phyloP scores from a whole-genome alignment of 257 asterid species.

The Marsdenia floribunda region DNA sequence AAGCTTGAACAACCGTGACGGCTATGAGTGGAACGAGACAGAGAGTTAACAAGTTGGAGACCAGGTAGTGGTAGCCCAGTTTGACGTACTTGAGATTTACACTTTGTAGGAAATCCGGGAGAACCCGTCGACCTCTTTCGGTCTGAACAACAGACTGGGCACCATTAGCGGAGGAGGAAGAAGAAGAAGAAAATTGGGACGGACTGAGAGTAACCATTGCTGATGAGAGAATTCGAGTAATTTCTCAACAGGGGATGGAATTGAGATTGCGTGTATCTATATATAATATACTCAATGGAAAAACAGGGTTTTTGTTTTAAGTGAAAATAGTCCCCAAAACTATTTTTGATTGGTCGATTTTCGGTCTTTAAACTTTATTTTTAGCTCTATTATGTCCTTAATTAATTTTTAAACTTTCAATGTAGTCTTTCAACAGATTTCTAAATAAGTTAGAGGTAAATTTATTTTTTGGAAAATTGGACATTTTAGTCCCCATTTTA shows the following conservation, averaged over 20 bases:
- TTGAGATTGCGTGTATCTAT: not conserved
- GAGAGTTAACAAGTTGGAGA: constrained; percentile 21
- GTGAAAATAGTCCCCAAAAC: no score
- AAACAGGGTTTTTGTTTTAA: no score
- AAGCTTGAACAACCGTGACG: constrained; percentile 17
- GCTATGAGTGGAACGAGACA: constrained; percentile 19
- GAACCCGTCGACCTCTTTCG: not conserved
- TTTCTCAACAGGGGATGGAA: not conserved
- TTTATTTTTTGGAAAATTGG: no score
- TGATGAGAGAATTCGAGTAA: not conserved
- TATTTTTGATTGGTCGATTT: no score
- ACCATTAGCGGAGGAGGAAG: not conserved
- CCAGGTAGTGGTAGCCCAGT: constrained; percentile 30
- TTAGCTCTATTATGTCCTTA: no score
- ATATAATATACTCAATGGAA: not conserved
- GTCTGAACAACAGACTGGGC: constrained; percentile 2
- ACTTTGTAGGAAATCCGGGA: constrained; percentile 20
- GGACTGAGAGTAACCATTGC: not conserved
- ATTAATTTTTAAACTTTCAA: no score
- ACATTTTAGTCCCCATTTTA: no score
- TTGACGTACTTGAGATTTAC: constrained; percentile 26
- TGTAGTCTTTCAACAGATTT: no score
- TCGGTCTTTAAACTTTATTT: no score
- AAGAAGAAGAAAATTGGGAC: not conserved
- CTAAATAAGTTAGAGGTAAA: no score